Base-by-base conservation (phyloP, 306 rosid genomes). In the Fragaria iinumae region DNA sequence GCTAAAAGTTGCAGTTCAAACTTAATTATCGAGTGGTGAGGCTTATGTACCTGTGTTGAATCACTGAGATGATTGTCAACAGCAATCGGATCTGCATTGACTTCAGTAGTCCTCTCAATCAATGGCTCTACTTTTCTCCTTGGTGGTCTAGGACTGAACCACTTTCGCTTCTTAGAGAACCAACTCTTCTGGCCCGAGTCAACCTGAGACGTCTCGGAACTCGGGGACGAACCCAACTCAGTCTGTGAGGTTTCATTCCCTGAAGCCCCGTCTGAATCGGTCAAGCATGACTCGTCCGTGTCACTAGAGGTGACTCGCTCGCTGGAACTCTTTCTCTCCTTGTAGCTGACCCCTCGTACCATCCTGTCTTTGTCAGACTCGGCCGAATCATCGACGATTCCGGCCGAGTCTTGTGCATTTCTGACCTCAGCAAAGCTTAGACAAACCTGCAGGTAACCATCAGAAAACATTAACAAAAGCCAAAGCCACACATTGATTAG, bases 381-480 rank as follows among this genome's bases (percentile, higher is more conserved):
- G 41, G 29, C 57, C 43, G 53, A 64, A 78, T 77, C 84, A 55
- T 65, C 80, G 48, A 53, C 48, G 25, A 70, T 47, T 77, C 80
- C 60, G 17, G 21, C 27, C 45, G 72, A 57, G 57, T 83, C 87
- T 0, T 10, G 27, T 11, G 71, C 65, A 73, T 77, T 79, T 41
- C 76, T 78, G 29, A 82, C 43, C 80, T 90, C 88, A 68, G 69
- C 73, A 53, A 88, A 64, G 66, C 82, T 89, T 23, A 86, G 11
- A 47, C 79, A 56, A 17, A 89, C 91, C 98, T 89, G 80, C 70
- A 74, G 36, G 43, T 18, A 44, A 38, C 41, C 79, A 77, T 32
- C 34, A 45, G 11, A 17, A 27, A 43, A 66, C 70, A 36, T 59
- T 25, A 32, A 59, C 23, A 64, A 73, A 73, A 17, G 21, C 53